Base-by-base conservation (phyloP, 176 grass and related monocot species). In the Saccharum officinarum region DNA sequence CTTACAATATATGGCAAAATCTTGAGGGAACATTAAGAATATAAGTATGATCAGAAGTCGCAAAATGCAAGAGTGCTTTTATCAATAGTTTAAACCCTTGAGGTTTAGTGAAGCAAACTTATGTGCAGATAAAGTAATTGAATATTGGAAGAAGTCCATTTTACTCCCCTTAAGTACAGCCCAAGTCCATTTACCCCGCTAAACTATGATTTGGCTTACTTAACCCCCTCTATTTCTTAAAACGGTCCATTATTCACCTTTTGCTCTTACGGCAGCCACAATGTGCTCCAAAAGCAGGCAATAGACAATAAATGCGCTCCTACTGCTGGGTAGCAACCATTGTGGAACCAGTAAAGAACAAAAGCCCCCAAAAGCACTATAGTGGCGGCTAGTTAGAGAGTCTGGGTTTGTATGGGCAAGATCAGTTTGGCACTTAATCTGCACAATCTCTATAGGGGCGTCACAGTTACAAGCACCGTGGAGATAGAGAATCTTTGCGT, bases 21-120 rank as follows among this genome's bases (percentile, higher is more conserved):
- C 28, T 47, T 37, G 38, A 67, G 41, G 18, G 36, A 8, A 41
- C 8, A 23, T 47, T 31, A 47, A 66, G 20, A 8, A 59, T 71
- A 37, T 67, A 64, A 38, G 38, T 3, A 50, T 10, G 9, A 11
- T 13, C 17, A 52, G 36, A 78, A 23, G 1, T 59, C 33, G 18
- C n/a, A 77, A 33, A 38, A 52, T 22, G 30, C n/a, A 67, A 67
- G 22, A 9, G 26, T 64, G 54, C 0, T 13, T 74, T 57, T 59
- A 49, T 59, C 42, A 80, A 80, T 36, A 76, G 20, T 76, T 50
- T 28, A 68, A 85, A 62, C 72, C 57, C 42, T 46, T 80, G n/a
- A 74, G 26, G 0, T 80, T 72, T 12, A 39, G 25, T 80, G 10
- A 62, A 38, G 49, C 9, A 86, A 73, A 74, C 6, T 63, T 74